Conservation (phyloP, 305 asterid genomes). For the Caryopteris hybrid region DNA sequence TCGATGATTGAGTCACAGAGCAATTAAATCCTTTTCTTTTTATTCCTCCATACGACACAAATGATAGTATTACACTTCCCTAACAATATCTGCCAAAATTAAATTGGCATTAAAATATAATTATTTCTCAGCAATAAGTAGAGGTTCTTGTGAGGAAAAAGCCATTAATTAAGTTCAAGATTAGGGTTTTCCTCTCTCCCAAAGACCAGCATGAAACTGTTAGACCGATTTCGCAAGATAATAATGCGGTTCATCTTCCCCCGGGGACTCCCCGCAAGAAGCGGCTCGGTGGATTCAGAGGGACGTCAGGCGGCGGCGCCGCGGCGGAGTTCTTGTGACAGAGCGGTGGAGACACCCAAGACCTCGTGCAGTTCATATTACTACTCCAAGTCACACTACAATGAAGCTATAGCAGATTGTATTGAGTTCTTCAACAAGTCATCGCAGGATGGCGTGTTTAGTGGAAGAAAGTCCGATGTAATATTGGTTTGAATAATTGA, state of each 20-base stretch:
- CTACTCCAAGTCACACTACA: constrained; percentile 53
- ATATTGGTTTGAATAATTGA: constrained; percentile 23
- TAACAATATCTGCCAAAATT: constrained; percentile 20
- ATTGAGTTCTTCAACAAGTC: constrained; percentile 78
- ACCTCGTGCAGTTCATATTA: constrained; percentile 62
- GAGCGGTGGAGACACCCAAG: constrained; percentile 52
- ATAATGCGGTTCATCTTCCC: constrained; percentile 56
- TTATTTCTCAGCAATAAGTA: constrained; percentile 7
- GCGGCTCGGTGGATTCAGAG: constrained; percentile 12
- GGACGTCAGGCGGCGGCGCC: constrained; percentile 20
- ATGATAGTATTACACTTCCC: constrained; percentile 56
- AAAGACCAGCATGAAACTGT: constrained; percentile 40
- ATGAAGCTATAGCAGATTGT: constrained; percentile 79
- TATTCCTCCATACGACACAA: constrained; percentile 39
- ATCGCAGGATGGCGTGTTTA: constrained; percentile 27
- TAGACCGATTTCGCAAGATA: constrained; percentile 56
- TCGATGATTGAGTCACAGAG: constrained; percentile 21
- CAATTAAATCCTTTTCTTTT: constrained; percentile 26
- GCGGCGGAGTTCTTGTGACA: constrained; percentile 46
- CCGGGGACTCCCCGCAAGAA: constrained; percentile 7
- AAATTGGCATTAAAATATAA: neutral
- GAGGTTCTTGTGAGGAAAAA: neutral
- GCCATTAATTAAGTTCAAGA: neutral
- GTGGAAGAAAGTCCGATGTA: constrained; percentile 41
- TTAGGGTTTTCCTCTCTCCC: constrained; percentile 1